Evolutionary conservation across 2,329 filamentous ascomycete species (phyloP), one percentile per base, ranked within the genome.

Genomic region (Phialemonium atrogriseum): DNA sequence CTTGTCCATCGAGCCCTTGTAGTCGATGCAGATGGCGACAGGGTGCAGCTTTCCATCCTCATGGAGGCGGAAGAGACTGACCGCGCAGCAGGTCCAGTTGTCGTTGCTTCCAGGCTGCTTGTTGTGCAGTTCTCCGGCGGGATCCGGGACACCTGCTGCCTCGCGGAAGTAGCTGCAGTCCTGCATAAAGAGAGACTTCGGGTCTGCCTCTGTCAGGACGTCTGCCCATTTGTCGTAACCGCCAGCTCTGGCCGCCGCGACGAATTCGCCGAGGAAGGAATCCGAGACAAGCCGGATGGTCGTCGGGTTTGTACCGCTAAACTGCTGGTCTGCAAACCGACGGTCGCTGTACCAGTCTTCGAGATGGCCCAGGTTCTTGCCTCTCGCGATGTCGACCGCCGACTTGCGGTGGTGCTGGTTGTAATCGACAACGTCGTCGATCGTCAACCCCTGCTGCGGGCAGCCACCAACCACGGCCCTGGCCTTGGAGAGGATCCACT

Each of bases 11-110:
- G 42, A 56, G 2, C 49, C 53, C 36, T 56, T 60, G 49, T 62
- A 67, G 44, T 70, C 66, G 30, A 64, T 49, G 5, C 60, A 56
- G 37, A 70, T 68, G 13, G 64, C 63, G 4, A 70, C 42, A 1
- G 66, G 66, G 38, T 68, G 63, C 5, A 70, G 51, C 35, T 56
- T 56, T 5, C 66, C 66, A 22, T 64, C 52, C 2, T 50, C 41
- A 33, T 57, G 49, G 4, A 70, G 52, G 25, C 63, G 51, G 37
- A 63, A 67, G 7, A 68, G 47, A 2, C 45, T 54, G 4, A 68
- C 61, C 1, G 63, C 42, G 2, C 60, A 61, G 31, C 57, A 60
- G 0, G 46, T 48, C 45, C 52, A 60, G 39, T 51, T 55, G 31
- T 52, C 35, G 20, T 50, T 44, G 15, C 45, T 46, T 4, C 28